phyloP scores from a whole-genome alignment of 345 rosid species.

The Cardamine chenopodiifolia region DNA sequence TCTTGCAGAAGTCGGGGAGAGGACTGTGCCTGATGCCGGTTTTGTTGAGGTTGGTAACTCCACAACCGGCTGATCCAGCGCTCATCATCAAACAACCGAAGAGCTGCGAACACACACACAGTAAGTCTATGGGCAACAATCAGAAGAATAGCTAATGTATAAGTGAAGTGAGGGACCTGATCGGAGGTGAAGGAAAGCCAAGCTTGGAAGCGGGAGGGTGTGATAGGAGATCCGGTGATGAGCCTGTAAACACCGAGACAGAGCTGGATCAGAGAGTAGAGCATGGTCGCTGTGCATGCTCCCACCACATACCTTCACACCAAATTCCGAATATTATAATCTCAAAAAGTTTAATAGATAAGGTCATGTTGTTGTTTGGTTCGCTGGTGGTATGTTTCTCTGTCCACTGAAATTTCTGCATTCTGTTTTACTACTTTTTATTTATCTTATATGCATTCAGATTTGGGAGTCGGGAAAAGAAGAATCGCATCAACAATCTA shows the following conservation, averaged over 20 bases:
- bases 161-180: constrained; percentile 54
- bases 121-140: neutral
- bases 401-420: constrained; percentile 44
- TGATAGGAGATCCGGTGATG: constrained; percentile 51
- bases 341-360: neutral
- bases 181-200: constrained; percentile 80
- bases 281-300: constrained; percentile 57
- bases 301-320: constrained; percentile 72
- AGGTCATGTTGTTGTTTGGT: constrained; percentile 15
- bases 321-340: constrained; percentile 4
- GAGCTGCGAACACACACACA: constrained; percentile 45
- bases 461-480: neutral
- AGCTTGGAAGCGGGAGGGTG: constrained; percentile 65
- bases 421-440: neutral
- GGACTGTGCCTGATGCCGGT: constrained; percentile 74
- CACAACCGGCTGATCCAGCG: constrained; percentile 81
- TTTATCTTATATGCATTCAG: neutral
- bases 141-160: constrained; percentile 1
- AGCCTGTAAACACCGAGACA: constrained; percentile 55
- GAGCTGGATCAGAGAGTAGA: constrained; percentile 64
- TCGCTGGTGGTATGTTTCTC: constrained; percentile 50
- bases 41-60: constrained; percentile 77
- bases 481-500: neutral
- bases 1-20: constrained; percentile 84
- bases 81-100: constrained; percentile 67